phyloP scores from a whole-genome alignment of 2,329 filamentous ascomycete genomes.

The Ophiostoma perfectum region DNA sequence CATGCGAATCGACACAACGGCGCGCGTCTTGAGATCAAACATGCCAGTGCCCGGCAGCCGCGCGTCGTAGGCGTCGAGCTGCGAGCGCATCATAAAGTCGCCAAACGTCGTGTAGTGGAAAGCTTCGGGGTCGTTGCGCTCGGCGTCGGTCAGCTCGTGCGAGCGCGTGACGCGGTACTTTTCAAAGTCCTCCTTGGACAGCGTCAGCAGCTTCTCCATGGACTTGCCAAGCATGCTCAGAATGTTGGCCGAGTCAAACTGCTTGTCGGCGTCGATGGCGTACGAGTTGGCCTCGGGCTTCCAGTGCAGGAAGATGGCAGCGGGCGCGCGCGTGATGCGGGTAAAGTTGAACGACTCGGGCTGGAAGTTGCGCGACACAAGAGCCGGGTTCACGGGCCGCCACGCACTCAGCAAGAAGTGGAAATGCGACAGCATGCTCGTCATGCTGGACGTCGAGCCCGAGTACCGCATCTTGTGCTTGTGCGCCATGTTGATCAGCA shows the following conservation, averaged over 20 bases:
- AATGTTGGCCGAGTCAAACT: constrained; percentile 78
- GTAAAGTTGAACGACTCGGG: constrained; percentile 64
- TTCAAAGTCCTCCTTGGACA: constrained; percentile 77
- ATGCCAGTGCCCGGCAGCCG: constrained; percentile 85
- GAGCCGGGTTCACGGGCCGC: constrained; percentile 62
- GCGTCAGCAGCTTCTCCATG: constrained; percentile 89
- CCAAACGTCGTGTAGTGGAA: constrained; percentile 85
- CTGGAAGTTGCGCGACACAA: constrained; percentile 63
- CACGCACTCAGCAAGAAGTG: constrained; percentile 85
- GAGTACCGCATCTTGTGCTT: constrained; percentile 71
- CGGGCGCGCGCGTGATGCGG: constrained; percentile 63
- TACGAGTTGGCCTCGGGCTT: constrained; percentile 79
- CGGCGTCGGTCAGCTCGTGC: constrained; percentile 64
- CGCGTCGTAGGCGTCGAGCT: constrained; percentile 83
- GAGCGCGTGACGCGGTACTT: constrained; percentile 67
- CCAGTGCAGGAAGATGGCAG: constrained; percentile 74
- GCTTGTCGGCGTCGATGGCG: constrained; percentile 92
- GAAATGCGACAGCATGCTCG: constrained; percentile 77
- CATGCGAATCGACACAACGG: constrained; percentile 89
- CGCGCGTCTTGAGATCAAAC: constrained; percentile 94
- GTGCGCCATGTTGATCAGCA: constrained; percentile 62
- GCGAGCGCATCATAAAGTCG: constrained; percentile 89
- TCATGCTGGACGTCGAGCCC: constrained; percentile 97
- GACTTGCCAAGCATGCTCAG: constrained; percentile 90
- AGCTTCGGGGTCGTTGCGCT: constrained; percentile 66